Evolutionary conservation across 1,284 basidiomycete genomes (phyloP).

Genomic region (Fomitiporia mediterranea): DNA sequence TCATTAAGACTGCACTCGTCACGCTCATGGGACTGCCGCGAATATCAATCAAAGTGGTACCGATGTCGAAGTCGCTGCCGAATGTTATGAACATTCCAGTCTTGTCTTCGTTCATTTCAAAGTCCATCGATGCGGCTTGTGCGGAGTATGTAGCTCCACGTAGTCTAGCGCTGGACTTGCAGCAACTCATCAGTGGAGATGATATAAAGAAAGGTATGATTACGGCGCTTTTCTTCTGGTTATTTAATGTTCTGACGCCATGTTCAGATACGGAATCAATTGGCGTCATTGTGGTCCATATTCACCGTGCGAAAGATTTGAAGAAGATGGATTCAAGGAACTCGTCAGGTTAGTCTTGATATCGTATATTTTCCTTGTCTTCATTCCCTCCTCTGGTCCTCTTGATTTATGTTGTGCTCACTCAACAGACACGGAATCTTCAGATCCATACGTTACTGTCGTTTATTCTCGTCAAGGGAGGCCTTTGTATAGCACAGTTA

Average conservation of each 20-base stretch:
- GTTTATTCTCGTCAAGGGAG: constrained; percentile 45
- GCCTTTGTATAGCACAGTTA: constrained; percentile 61
- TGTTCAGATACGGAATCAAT: constrained; percentile 56
- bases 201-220: constrained; percentile 41
- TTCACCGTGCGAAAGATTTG: constrained; percentile 60
- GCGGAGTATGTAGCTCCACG: constrained; percentile 63
- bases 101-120: constrained; percentile 72
- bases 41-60: constrained; percentile 70
- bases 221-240: neutral
- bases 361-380: neutral
- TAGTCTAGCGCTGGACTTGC: constrained; percentile 70
- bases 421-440: constrained; percentile 13
- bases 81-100: constrained; percentile 81
- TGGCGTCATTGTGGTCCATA: constrained; percentile 65
- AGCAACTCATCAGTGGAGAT: constrained; percentile 58
- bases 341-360: constrained; percentile 46
- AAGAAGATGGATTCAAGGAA: constrained; percentile 60
- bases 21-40: constrained; percentile 77
- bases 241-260: neutral
- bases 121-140: constrained; percentile 65
- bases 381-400: constrained; percentile 28
- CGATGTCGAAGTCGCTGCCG: constrained; percentile 61
- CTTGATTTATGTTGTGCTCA: constrained; percentile 30
- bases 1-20: constrained; percentile 43
- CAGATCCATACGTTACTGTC: constrained; percentile 36